These are phyloP conservation scores for Arthrinium phaeospermum DNA, from an alignment of 2,329 filamentous ascomycete genomes.

Conservation along the genomic window DNA sequence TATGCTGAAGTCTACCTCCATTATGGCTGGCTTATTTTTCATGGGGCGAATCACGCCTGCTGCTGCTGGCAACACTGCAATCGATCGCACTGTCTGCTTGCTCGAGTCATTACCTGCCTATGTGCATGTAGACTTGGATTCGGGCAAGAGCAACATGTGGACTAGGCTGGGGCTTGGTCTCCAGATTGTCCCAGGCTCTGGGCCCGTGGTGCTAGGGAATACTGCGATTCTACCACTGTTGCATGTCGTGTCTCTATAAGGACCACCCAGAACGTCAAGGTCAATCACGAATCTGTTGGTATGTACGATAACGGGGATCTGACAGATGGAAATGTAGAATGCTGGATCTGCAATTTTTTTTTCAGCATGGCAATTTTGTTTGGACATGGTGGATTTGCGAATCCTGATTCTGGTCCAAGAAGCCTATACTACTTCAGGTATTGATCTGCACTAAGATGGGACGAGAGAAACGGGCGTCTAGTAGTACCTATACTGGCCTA, in stretches of 20 bases:
- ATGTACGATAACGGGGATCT: neutral
- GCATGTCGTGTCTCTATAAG: too few species aligned
- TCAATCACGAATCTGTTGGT: neutral
- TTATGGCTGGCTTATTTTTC: too few species aligned
- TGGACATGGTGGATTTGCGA: conserved; percentile 1
- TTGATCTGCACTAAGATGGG: conserved; percentile 6
- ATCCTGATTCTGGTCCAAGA: neutral
- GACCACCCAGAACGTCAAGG: neutral
- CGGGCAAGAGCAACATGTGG: too few species aligned
- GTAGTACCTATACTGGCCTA: neutral
- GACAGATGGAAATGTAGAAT: neutral
- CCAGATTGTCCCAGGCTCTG: neutral
- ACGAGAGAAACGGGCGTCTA: neutral
- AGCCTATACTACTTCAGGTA: neutral
- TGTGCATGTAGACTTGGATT: too few species aligned
- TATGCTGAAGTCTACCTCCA: neutral
- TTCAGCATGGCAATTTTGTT: conserved; percentile 13
- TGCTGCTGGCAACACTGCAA: too few species aligned
- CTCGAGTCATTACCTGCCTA: too few species aligned
- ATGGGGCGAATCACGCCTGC: too few species aligned
- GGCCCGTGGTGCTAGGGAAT: neutral
- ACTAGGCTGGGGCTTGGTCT: too few species aligned
- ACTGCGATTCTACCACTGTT: neutral
- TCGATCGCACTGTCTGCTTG: too few species aligned
- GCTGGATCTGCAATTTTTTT: conserved; percentile 3